A percentile compares a stretch with the other conserved stretches of the same genome.
Conservation (phyloP, 1,139 yeast genomes). For the Candida pseudoviswanathii region DNA sequence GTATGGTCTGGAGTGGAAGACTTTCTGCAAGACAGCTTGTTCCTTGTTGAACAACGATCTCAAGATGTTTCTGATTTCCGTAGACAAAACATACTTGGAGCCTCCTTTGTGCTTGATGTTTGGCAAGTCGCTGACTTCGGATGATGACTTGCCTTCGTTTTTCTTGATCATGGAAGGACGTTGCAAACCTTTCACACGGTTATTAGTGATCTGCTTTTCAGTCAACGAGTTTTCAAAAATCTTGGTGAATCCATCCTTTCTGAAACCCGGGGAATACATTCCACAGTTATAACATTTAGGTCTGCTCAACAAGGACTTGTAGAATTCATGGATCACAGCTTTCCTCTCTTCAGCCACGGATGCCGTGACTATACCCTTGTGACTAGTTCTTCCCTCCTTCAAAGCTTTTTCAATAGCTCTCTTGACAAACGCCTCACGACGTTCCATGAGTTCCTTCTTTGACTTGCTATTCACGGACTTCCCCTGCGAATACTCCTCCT, state of each 20-base stretch:
- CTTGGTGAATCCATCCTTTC: slow-evolving; percentile 94
- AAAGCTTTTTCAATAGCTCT: slow-evolving; percentile 73
- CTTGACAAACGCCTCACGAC: slow-evolving; percentile 73
- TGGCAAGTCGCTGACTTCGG: slow-evolving; percentile 30
- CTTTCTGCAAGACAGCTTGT: slow-evolving; percentile 57
- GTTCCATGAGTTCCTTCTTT: slow-evolving; percentile 50
- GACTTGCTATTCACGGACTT: slow-evolving; percentile 36
- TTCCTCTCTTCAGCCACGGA: slow-evolving; percentile 89
- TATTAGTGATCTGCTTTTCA: slow-evolving; percentile 79
- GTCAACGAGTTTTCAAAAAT: slow-evolving; percentile 84
- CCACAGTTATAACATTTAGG: slow-evolving; percentile 95
- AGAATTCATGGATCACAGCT: slow-evolving; percentile 69
- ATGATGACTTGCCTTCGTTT: slow-evolving; percentile 4
- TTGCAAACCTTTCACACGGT: slow-evolving; percentile 75
- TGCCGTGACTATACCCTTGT: slow-evolving; percentile 74
- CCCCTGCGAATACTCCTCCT: slow-evolving; percentile 12
- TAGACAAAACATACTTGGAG: slow-evolving; percentile 81
- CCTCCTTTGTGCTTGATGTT: slow-evolving; percentile 62
- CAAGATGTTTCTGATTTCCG: slow-evolving; percentile 81
- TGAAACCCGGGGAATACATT: slow-evolving; percentile 88
- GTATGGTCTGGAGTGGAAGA: slow-evolving; percentile 78
- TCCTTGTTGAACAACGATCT: slow-evolving; percentile 76
- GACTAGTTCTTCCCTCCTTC: slow-evolving; percentile 71
- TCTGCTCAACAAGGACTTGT: slow-evolving; percentile 70
- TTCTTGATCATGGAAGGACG: slow-evolving; percentile 70